Base-by-base conservation (phyloP, 805 yeast genomes). In the Wickerhamomyces queroliae region DNA sequence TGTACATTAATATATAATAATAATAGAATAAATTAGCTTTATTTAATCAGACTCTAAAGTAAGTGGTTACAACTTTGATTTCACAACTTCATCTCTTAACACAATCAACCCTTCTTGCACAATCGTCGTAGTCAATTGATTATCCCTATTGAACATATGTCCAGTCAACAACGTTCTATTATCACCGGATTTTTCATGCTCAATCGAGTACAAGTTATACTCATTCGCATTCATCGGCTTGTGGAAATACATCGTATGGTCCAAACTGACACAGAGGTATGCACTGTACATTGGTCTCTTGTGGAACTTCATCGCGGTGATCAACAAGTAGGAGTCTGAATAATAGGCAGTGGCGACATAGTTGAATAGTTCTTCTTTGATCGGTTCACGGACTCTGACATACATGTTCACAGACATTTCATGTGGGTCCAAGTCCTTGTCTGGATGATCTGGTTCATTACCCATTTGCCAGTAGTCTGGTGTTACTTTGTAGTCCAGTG, bases 181-280 rank as follows among this genome's bases (percentile, higher is more conserved):
- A 46, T 71, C 70, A 13, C 67, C 69, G 3, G 80, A 67, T 38
- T 76, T 64, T 19, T 76, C 56, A 28, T 74, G 72, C 35, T 61
- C 62, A 33, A 78, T 64, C 35, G 72, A 66, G 39, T 73, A 71
- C 13, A 68, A 63, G 52, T 75, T 58, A 79, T 81, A 80, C 30
- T 76, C 66, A 32, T 69, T 63, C 2, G 66, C 61, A 31, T 67
- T 62, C 42, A 76, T 67, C 39, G 61, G 61, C 24, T 69, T 74
- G 52, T 80, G 86, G 63, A 83, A 80, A 55, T 79, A 79, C 24
- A 84, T 70, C 0, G 78, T 61, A 52, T 83, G 89, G 47, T 82
- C 89, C 45, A 83, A 57, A 18, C 84, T 76, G 3, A 78, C 80
- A 13, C 78, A 72, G 45, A 76, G 70, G 27, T 66, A 68, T 15